Base-by-base conservation (phyloP, 2,329 filamentous ascomycete genomes). In the Phoma sp. region DNA sequence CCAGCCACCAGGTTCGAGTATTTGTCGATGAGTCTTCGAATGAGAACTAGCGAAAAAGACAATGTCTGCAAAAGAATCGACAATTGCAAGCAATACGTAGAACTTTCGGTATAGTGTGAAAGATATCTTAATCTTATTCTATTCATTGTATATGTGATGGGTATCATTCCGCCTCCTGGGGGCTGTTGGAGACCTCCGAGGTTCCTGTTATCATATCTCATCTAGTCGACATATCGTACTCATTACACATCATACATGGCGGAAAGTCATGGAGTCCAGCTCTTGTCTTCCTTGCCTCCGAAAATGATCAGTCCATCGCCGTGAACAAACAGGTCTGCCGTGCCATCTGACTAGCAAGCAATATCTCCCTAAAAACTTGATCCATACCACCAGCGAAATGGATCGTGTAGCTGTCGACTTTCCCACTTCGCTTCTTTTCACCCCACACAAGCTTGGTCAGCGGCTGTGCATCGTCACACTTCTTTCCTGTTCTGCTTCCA, bases 321-420 rank as follows among this genome's bases (percentile, higher is more conserved):
- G 70, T 72, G 54, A 74, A 74, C 24, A 74, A 42, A 39, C 70
- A 72, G 9, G 72, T 68, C 39, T 73, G 71, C 47, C 71, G 59
- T 23, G 69, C 69, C 71, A 74, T 74, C 55, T 74, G 71, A 57
- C 71, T 74, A 7, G 71, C 71, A 11, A 74, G 64, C 39, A 74
- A 48, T 7, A 73, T 62, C 49, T 74, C 71, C 11, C 70, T 60
- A 39, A 74, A 73, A 27, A 74, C 70, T 50, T 73, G 70, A 52
- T 74, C 71, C 60, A 74, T 68, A 10, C 71, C 71, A 36, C 71
- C 71, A 40, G 63, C 66, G 55, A 74, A 74, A 54, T 73, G 70
- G 36, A 74, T 72, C 22, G 68, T 74, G 40, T 74, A 73, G 57
- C 69, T 71, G 57, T 73, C 70, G 14, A 74, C 69, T 49, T 71